Percentiles rank a stretch among this genome's conserved stretches.
These are phyloP conservation scores for Trametes sanguinea DNA, from an alignment of 768 basidiomycete genomes.

Conservation along the genomic window DNA sequence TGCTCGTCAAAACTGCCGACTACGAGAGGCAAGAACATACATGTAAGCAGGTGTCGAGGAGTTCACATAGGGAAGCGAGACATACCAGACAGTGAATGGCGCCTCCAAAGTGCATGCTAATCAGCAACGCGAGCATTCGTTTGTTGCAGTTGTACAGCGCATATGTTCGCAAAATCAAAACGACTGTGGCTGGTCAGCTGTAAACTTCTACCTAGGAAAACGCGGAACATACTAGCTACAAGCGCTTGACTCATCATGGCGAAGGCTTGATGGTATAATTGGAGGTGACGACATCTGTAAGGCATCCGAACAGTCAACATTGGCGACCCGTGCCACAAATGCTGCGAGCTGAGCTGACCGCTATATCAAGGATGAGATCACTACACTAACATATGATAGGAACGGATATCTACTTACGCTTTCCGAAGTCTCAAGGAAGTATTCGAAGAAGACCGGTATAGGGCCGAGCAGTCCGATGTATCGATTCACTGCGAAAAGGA, in stretches of 20 bases:
- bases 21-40: neutral
- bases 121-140: constrained; percentile 15
- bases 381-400: too few species aligned
- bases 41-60: neutral
- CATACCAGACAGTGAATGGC: constrained; percentile 10
- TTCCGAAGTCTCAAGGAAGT: constrained; percentile 6
- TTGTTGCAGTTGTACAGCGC: constrained; percentile 28
- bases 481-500: constrained; percentile 26
- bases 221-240: constrained; percentile 11
- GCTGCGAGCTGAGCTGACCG: neutral
- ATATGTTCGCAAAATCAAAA: constrained; percentile 29
- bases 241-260: constrained; percentile 6
- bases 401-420: constrained; percentile 2
- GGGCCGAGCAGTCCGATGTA: constrained; percentile 29
- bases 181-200: constrained; percentile 6
- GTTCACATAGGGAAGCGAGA: neutral
- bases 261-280: constrained; percentile 12
- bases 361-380: neutral
- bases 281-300: constrained; percentile 12
- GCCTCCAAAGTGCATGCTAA: constrained; percentile 13
- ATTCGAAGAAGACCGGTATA: constrained; percentile 24
- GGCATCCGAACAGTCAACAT: neutral
- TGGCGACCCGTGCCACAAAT: neutral
- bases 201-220: too few species aligned
- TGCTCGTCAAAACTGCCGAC: constrained; percentile 11